Base-by-base conservation (phyloP, 306 rosid species). In the Quercus bicolor region DNA sequence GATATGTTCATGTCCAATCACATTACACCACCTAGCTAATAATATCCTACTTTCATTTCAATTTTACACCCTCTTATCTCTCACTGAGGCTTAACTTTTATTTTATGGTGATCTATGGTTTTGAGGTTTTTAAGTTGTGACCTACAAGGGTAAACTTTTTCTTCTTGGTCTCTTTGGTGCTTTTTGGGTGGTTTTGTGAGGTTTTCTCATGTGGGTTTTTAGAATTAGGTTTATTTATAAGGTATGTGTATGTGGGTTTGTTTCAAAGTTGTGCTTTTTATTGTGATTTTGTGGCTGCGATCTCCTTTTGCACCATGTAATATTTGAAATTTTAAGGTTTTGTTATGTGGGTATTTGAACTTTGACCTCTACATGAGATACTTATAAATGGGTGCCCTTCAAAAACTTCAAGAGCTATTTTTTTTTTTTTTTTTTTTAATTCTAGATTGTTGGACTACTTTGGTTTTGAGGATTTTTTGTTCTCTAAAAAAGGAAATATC, bases 1-100 rank as follows among this genome's bases (percentile, higher is more conserved):
- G 45, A 40, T 7, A 40, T 2, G 45, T 40, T 40, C 45, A 20
- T 19, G 20, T 60, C 77, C 83, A 75, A 52, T 78, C 77, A 29
- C 80, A 14, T 29, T 33, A 2, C 77, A 28, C 74, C 56, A 59
- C 70, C 51, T 74, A 61, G 72, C 72, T 70, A 11, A 68, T 40
- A 28, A 6, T 21, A 56, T 45, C 84, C 59, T 45, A 19, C 71
- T 21, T 62, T 62, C 7, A 6, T 13, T 62, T 62, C n/a, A 26
- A 28, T 62, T 62, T 26, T 14, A 62, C 40, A 16, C 71, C 28
- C 24, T 61, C 54, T 14, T 14, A 37, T 19, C 55, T 34, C 45
- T 40, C 45, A 0, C 3, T 40, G 3, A 40, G 11, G 45, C 45
- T 7, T 40, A 40, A 11, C 45, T 40, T 40, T 40, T 40, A 40